Percentiles rank a stretch among this genome's conserved stretches.
phyloP scores from a whole-genome alignment of 2,329 filamentous ascomycete species.

The Graphium sp. region DNA sequence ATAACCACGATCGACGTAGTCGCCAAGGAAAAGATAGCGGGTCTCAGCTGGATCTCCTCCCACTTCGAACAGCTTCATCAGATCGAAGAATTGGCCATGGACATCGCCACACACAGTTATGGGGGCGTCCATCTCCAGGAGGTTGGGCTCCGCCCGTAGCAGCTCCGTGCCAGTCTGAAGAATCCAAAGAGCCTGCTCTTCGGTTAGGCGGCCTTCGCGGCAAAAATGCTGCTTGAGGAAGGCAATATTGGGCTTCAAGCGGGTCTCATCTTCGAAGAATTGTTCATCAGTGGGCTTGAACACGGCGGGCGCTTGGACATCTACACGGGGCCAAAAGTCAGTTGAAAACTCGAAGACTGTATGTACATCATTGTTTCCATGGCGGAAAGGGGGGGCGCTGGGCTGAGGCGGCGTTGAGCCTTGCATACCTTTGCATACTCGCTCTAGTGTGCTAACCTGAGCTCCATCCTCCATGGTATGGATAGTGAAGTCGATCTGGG shows the following conservation, averaged over 20 bases:
- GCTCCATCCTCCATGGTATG: slow-evolving; percentile 96
- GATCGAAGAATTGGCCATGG: slow-evolving; percentile 95
- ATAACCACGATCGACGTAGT: slow-evolving; percentile 96
- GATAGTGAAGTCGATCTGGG: slow-evolving; percentile 96
- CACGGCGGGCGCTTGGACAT: slow-evolving; percentile 95
- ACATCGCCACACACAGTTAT: slow-evolving; percentile 98
- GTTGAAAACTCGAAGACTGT: slow-evolving; percentile 2
- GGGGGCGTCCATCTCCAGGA: slow-evolving; percentile 97
- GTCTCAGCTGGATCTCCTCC: slow-evolving; percentile 94
- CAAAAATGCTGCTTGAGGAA: slow-evolving; percentile 99
- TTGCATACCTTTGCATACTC: slow-evolving; percentile 87
- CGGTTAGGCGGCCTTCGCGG: slow-evolving; percentile 86
- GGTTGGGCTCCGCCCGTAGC: slow-evolving; percentile 77
- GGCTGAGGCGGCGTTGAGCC: slow-evolving; percentile 1
- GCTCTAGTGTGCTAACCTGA: slow-evolving; percentile 87
- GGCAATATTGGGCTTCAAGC: slow-evolving; percentile 74
- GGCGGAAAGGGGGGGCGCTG: not conserved
- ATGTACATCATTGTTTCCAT: not conserved
- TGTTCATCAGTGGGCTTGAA: slow-evolving; percentile 83
- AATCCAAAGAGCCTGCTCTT: slow-evolving; percentile 95
- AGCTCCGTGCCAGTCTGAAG: slow-evolving; percentile 77
- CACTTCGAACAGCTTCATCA: slow-evolving; percentile 99
- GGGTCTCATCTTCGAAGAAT: slow-evolving; percentile 79
- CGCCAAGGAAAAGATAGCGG: slow-evolving; percentile 88
- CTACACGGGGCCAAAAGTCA: slow-evolving; percentile 27